Conservation (phyloP, 257 asterid species). For the Jasminum sambac region DNA sequence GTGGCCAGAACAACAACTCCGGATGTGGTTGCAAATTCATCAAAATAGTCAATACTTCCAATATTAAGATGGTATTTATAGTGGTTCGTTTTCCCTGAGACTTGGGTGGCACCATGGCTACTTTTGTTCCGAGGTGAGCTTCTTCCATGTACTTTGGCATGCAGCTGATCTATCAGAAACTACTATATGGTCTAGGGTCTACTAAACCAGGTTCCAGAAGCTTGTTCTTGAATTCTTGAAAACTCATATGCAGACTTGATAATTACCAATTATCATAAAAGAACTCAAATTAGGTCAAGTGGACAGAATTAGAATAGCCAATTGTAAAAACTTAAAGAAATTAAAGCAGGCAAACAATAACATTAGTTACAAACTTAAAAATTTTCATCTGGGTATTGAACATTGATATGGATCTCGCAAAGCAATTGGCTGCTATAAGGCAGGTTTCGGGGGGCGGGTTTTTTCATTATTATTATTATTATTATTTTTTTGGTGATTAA, state of each 20-base stretch:
- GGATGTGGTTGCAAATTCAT: slow-evolving; percentile 89
- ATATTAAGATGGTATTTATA: slow-evolving; percentile 72
- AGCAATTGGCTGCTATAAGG: background rate
- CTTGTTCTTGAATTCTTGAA: slow-evolving; percentile 91
- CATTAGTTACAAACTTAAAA: slow-evolving; percentile 16
- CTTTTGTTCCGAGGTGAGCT: slow-evolving; percentile 50
- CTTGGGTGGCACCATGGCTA: slow-evolving; percentile 35
- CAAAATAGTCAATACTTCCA: slow-evolving; percentile 88
- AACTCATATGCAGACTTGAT: slow-evolving; percentile 69
- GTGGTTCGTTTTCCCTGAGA: slow-evolving; percentile 46
- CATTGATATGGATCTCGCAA: background rate
- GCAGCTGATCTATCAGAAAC: slow-evolving; percentile 72
- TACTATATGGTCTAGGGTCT: slow-evolving; percentile 80
- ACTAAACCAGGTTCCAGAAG: slow-evolving; percentile 90
- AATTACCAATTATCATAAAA: background rate
- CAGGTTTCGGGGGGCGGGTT: no score
- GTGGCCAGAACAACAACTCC: slow-evolving; percentile 93
- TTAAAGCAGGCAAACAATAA: background rate
- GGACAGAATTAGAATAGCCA: slow-evolving; percentile 9
- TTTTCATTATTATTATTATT: no score
- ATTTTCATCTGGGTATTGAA: background rate
- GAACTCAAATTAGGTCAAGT: slow-evolving; percentile 19
- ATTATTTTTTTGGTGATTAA: no score
- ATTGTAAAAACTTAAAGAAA: slow-evolving; percentile 13
- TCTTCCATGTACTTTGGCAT: slow-evolving; percentile 77